These are phyloP conservation scores for Spathaspora sp. DNA, from an alignment of 1,139 yeast species.

Conservation along the genomic window DNA sequence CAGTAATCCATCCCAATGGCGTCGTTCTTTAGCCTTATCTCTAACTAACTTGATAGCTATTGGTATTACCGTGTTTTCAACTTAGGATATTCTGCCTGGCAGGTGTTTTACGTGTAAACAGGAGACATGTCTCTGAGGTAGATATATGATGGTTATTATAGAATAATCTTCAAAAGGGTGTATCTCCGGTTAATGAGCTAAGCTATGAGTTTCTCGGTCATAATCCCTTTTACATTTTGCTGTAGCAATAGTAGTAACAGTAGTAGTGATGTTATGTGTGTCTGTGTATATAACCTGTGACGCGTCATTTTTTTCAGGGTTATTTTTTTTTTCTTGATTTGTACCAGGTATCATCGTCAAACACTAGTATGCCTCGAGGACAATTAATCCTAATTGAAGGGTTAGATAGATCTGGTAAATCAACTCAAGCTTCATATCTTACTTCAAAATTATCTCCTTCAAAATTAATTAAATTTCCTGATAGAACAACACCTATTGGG, in stretches of 20 bases:
- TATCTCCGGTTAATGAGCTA: conserved; percentile 49
- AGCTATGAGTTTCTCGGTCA: conserved; percentile 47
- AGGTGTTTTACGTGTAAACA: conserved; percentile 3
- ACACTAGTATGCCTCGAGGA: conserved; percentile 56
- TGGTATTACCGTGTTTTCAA: conserved; percentile 15
- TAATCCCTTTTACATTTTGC: conserved; percentile 41
- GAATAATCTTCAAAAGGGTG: conserved; percentile 33
- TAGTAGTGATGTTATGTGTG: background rate
- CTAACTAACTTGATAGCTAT: conserved; percentile 36
- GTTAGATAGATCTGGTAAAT: conserved; percentile 90
- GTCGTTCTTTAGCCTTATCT: conserved; percentile 28
- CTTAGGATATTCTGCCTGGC: conserved; percentile 6
- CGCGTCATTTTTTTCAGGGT: background rate
- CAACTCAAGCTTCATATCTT: conserved; percentile 73
- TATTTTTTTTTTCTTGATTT: background rate
- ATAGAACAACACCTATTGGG: conserved; percentile 81
- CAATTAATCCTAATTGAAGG: conserved; percentile 85
- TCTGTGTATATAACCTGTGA: background rate
- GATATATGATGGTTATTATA: conserved; percentile 22
- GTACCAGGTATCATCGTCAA: too few relatives aligned
- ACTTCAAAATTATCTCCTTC: conserved; percentile 38
- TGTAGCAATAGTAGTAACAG: too few relatives aligned
- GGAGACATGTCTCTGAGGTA: conserved; percentile 10
- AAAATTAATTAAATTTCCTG: conserved; percentile 75
- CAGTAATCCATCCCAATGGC: conserved; percentile 33